phyloP scores from a whole-genome alignment of 768 basidiomycete genomes.

The Boletus coccyginus region DNA sequence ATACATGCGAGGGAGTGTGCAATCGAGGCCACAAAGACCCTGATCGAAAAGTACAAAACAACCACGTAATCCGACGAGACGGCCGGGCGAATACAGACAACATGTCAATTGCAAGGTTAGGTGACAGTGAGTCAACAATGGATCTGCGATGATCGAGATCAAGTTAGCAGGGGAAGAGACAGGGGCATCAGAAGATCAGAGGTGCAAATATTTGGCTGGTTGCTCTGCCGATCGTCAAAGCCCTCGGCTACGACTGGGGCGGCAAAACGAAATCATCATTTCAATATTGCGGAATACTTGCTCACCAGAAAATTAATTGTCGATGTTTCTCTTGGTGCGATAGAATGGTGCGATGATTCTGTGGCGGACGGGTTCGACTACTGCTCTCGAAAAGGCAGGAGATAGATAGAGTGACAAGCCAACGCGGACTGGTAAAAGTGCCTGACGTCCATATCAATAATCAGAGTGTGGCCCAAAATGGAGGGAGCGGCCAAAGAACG shows the following conservation, averaged over 20 bases:
- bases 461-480: background rate
- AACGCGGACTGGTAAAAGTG: constrained; percentile 69
- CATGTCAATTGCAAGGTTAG: background rate
- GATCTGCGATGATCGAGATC: background rate
- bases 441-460: constrained; percentile 40
- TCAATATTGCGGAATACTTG: constrained; percentile 1
- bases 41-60: constrained; percentile 44
- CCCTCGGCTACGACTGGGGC: constrained; percentile 69
- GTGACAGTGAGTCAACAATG: background rate
- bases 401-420: constrained; percentile 69
- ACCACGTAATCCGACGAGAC: constrained; percentile 1
- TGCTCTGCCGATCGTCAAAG: constrained; percentile 69
- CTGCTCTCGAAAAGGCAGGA: constrained; percentile 64
- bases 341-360: constrained; percentile 20
- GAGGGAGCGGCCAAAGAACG: constrained; percentile 2
- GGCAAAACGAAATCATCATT: constrained; percentile 65
- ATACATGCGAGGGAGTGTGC: constrained; percentile 68
- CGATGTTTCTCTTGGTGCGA: background rate
- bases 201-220: constrained; percentile 64
- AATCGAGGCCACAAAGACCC: constrained; percentile 55
- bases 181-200: constrained; percentile 41
- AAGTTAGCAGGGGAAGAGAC: constrained; percentile 10
- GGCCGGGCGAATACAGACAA: background rate
- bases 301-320: constrained; percentile 26
- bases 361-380: constrained; percentile 61